Evolutionary conservation across 805 yeast species (phyloP), one percentile per base, ranked within the genome.

Genomic region (Metschnikowia picachoensis): DNA sequence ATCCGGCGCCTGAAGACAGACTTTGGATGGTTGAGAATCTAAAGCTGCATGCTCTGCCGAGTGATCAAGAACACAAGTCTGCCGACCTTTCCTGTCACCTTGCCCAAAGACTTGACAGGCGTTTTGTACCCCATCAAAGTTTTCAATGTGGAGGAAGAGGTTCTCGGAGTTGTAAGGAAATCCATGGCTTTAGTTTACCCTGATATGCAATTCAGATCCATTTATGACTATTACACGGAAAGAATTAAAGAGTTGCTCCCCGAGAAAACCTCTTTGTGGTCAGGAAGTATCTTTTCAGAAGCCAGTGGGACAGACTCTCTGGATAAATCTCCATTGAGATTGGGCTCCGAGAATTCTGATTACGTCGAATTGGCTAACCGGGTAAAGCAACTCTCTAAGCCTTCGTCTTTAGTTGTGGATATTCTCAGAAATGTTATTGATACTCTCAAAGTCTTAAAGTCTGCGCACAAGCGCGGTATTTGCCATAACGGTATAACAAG

Each of bases 401-500:
- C 58, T 6, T 53, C 55, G 8, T 33, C 48, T 9, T 30, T 47
- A 16, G 46, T 66, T 13, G 37, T 58, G 14, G 59, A 53, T 14
- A 59, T 66, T 9, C 27, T 66, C 12, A 32, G 35, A 9, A 67
- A 65, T 37, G 52, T 66, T 10, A 45, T 64, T 2, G 48, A 46
- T n/a, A 59, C 61, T 4, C 44, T 62, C 17, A 52, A 56, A 15
- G 56, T 60, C 1, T 44, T 66, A n/a, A 48, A 55, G 1, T 16
- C 36, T 3, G 54, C 53, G 3, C 81, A 77, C 51, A 60, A 63
- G 13, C 51, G 59, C 31, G 76, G 77, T 1, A 55, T 76, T 30
- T 74, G 76, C 4, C 80, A 76, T 52, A 76, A 78, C 48, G 77
- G 79, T 0, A 55, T 78, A 28, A 69, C 74, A 2, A 55, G 73